Base-by-base conservation (phyloP, 2,329 filamentous ascomycete species). In the Monosporascus sp. region DNA sequence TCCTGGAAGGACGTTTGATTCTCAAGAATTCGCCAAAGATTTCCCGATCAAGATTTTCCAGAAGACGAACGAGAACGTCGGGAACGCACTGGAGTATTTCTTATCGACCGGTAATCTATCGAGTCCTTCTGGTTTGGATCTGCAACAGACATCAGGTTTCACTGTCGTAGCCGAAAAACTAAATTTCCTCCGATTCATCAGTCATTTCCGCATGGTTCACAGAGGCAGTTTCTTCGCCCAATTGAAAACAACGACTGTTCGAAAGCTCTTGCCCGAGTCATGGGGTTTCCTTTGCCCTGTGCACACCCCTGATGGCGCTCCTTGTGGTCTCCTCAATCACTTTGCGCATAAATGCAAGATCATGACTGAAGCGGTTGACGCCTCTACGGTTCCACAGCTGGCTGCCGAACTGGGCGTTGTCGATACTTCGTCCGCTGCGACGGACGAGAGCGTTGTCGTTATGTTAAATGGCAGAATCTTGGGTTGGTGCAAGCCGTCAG, bases 241-340 rank as follows among this genome's bases (percentile, higher is more conserved):
- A 69, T 75, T 99, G 59, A 97, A 97, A 74, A 99, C 94, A 0
- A 99, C 94, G 0, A 94, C 94, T 0, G 94, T 99, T 49, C 85
- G 94, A 75, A 99, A 97, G 72, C 77, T 99, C 62, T 75, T 97
- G 20, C 94, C 94, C 2, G 94, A 99, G 69, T 96, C 91, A 62
- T 99, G 94, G 94, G 94, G 94, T 7, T 99, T 97, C 74, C 78
- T 99, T 61, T 99, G 94, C 67, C 94, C 94, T 18, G 93, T 97
- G 2, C 94, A 99, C 71, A 99, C 94, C 5, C 94, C 94, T 58
- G 94, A 99, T 81, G 94, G 94, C 74, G 82, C 88, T 65, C 94
- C 94, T 56, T 99, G 94, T 71, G 94, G 94, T 68, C 79, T 99
- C 58, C 78, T 99, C 37, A 97, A 97, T 70, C 94, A 99, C 76